Conservation (phyloP, 441 rosid species). For the Kokia cookei region DNA sequence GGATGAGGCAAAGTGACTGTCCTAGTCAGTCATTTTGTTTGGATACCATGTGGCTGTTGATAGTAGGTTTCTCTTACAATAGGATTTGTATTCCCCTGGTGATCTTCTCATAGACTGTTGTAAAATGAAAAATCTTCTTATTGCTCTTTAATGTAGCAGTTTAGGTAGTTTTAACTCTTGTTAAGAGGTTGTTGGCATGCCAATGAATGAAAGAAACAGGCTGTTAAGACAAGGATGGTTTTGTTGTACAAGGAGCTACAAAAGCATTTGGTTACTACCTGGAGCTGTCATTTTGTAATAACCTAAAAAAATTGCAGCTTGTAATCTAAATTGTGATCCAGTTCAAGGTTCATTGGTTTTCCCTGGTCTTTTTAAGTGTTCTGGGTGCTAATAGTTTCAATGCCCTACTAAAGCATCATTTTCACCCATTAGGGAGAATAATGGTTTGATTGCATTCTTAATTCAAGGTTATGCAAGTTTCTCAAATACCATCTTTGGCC, state of each 20-base stretch:
- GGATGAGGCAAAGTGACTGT: slow-evolving; percentile 45
- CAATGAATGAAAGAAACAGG: slow-evolving; percentile 6
- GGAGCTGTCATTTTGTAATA: not conserved
- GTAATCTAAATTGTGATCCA: not conserved
- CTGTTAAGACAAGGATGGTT: not conserved
- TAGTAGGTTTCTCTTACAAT: slow-evolving; percentile 22
- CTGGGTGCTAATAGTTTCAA: too few species aligned
- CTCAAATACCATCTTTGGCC: too few species aligned
- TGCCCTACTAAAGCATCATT: too few species aligned
- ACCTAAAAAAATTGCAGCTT: not conserved
- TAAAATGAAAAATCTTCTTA: not conserved
- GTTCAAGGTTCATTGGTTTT: not conserved
- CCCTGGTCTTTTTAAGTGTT: not conserved
- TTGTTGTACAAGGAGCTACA: slow-evolving; percentile 14
- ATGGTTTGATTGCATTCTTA: too few species aligned
- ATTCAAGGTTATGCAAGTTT: too few species aligned
- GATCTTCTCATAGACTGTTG: not conserved
- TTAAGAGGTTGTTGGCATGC: slow-evolving; percentile 5
- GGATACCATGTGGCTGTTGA: slow-evolving; percentile 27
- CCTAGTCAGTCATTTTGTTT: not conserved
- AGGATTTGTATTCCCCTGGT: slow-evolving; percentile 15
- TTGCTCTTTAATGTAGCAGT: slow-evolving; percentile 12
- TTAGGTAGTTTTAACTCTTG: slow-evolving; percentile 24
- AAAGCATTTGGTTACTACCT: slow-evolving; percentile 6
- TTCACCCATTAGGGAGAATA: too few species aligned